A percentile compares a stretch with the other conserved stretches of the same genome.
Evolutionary conservation across 2,329 filamentous ascomycete genomes (phyloP).

Genomic region (Mycosphaerella arachidis): DNA sequence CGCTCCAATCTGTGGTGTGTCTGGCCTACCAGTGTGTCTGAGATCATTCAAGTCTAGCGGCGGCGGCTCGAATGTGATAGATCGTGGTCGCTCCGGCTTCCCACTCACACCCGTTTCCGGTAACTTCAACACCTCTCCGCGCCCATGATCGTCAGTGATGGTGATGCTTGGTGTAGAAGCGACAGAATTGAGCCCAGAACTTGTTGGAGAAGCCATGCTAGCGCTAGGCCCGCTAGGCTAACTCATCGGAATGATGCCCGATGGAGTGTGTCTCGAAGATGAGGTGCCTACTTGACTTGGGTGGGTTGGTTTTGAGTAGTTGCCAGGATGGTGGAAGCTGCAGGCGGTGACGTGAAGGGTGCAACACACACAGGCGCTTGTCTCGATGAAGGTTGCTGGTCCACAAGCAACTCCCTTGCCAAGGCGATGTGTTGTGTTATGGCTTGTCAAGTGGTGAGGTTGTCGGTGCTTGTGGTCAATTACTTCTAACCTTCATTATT

Average conservation of each 20-base stretch:
- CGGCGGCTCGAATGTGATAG: not conserved
- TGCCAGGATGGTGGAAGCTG: not conserved
- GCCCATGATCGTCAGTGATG: constrained; percentile 3
- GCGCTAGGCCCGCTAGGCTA: not conserved
- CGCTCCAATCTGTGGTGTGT: not conserved
- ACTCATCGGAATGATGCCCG: not conserved
- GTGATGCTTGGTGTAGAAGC: constrained; percentile 5
- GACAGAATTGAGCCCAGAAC: not conserved
- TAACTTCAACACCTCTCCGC: not conserved
- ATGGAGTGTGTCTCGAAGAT: not conserved
- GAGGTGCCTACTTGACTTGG: not conserved
- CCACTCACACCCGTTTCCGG: not conserved
- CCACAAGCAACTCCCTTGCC: not conserved
- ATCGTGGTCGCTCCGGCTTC: not conserved
- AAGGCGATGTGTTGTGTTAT: not conserved
- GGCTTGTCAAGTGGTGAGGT: not conserved
- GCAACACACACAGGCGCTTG: not conserved
- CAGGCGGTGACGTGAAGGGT: not conserved
- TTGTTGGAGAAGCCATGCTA: constrained; percentile 2
- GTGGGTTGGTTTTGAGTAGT: not conserved
- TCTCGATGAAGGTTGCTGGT: not conserved
- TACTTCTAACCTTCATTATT: not conserved
- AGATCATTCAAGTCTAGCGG: not conserved
- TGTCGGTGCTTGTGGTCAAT: not conserved
- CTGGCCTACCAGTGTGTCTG: not conserved